A percentile compares a stretch with the other conserved stretches of the same genome.
These are phyloP conservation scores for Teunomyces stri DNA, from an alignment of 805 yeast species.

Conservation along the genomic window DNA sequence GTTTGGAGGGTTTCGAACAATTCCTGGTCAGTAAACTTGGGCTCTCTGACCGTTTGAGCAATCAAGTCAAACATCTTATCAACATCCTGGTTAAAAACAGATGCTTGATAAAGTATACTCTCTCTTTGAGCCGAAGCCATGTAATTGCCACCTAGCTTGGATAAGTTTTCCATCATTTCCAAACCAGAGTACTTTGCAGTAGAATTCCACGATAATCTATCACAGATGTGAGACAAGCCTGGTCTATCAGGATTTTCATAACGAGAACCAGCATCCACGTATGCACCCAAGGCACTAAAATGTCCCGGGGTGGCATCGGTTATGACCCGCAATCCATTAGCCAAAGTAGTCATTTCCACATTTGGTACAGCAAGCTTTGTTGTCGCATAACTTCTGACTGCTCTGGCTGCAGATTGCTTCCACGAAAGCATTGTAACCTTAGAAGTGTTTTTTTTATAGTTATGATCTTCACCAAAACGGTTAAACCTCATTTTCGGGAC, in stretches of 20 bases:
- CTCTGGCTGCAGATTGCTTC: slow-evolving; percentile 2
- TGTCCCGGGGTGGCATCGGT: slow-evolving; percentile 87
- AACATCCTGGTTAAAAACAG: slow-evolving; percentile 84
- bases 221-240: slow-evolving; percentile 82
- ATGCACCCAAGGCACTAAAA: slow-evolving; percentile 86
- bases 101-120: slow-evolving; percentile 88
- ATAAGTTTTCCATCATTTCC: slow-evolving; percentile 72
- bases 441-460: too few species aligned
- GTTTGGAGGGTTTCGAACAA: slow-evolving; percentile 69
- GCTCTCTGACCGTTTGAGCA: slow-evolving; percentile 74
- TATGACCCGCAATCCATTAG: slow-evolving; percentile 79
- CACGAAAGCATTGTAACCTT: slow-evolving; percentile 2
- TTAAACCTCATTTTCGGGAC: not conserved
- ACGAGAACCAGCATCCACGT: slow-evolving; percentile 87
- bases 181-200: slow-evolving; percentile 57
- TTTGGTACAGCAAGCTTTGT: not conserved
- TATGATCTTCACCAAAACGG: not conserved
- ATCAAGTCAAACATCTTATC: slow-evolving; percentile 74
- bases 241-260: slow-evolving; percentile 58
- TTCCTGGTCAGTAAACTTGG: slow-evolving; percentile 66
- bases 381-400: slow-evolving; percentile 1
- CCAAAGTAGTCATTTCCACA: slow-evolving; percentile 39
- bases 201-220: slow-evolving; percentile 80
- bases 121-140: slow-evolving; percentile 93
- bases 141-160: slow-evolving; percentile 86